A percentile compares a stretch with the other conserved stretches of the same genome.
Evolutionary conservation across 1,284 basidiomycete species (phyloP).

Genomic region (Tilletia horrida): DNA sequence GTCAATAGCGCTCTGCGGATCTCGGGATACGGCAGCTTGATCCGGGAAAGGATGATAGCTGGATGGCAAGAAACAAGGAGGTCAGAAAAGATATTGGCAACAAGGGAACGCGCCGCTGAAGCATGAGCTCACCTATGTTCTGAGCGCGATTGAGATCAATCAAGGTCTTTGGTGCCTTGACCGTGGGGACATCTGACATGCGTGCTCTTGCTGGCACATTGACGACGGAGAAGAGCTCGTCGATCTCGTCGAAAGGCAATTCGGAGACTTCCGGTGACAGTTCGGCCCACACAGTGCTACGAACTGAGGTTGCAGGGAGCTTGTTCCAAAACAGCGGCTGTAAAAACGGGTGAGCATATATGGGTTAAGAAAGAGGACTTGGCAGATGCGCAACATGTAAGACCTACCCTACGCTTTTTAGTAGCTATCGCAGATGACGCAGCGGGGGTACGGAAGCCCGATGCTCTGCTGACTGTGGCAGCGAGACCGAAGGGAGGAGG

Average conservation of each 20-base stretch:
- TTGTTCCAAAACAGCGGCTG: slow-evolving; percentile 89
- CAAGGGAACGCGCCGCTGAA: not conserved
- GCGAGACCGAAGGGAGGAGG: slow-evolving; percentile 13
- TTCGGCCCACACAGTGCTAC: slow-evolving; percentile 71
- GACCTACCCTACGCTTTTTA: slow-evolving; percentile 63
- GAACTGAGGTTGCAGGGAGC: slow-evolving; percentile 59
- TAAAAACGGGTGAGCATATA: not conserved
- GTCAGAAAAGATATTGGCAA: not conserved
- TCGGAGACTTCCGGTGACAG: slow-evolving; percentile 57
- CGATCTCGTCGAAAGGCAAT: slow-evolving; percentile 65
- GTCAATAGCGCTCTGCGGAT: slow-evolving; percentile 36
- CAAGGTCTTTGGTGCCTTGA: slow-evolving; percentile 34
- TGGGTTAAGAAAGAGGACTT: not conserved
- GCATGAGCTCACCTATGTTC: slow-evolving; percentile 27
- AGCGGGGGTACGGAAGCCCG: slow-evolving; percentile 2
- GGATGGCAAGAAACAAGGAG: slow-evolving; percentile 16
- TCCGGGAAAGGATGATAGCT: slow-evolving; percentile 37
- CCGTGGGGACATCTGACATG: slow-evolving; percentile 25
- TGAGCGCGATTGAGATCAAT: slow-evolving; percentile 38
- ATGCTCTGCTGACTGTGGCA: slow-evolving; percentile 5
- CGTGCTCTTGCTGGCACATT: slow-evolving; percentile 28
- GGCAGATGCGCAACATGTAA: not conserved
- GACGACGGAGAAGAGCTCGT: slow-evolving; percentile 70
- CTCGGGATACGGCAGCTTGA: slow-evolving; percentile 44
- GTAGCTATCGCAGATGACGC: not conserved